Percentiles rank a stretch among this genome's conserved stretches.
Conservation (phyloP, 2,329 filamentous ascomycete genomes). For the Penicillium italicum region DNA sequence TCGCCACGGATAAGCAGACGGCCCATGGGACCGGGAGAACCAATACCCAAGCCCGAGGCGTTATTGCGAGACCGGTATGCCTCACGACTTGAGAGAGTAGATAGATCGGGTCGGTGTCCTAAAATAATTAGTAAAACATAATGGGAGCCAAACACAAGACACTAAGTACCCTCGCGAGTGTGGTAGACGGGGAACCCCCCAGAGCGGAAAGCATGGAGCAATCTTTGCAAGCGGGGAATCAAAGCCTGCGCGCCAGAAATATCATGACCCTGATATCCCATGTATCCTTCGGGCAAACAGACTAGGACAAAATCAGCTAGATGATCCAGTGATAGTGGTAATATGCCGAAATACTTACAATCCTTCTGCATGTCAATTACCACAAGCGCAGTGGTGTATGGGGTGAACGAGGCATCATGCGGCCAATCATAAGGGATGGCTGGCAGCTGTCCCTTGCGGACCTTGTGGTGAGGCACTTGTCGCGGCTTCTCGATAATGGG, state of each 20-base stretch:
- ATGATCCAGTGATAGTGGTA: background rate
- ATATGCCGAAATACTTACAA: slow-evolving; percentile 32
- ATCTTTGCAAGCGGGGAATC: slow-evolving; percentile 40
- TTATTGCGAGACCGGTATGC: slow-evolving; percentile 53
- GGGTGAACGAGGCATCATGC: slow-evolving; percentile 44
- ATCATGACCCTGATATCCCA: slow-evolving; percentile 46
- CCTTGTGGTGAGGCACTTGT: slow-evolving; percentile 41
- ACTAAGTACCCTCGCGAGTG: slow-evolving; percentile 42
- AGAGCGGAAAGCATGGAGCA: slow-evolving; percentile 40
- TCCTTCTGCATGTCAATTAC: slow-evolving; percentile 51
- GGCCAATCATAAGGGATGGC: slow-evolving; percentile 47
- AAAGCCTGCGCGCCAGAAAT: slow-evolving; percentile 39
- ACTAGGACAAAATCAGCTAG: slow-evolving; percentile 29
- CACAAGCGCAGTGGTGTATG: slow-evolving; percentile 46
- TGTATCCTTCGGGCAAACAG: slow-evolving; percentile 44
- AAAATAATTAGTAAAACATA: slow-evolving; percentile 8
- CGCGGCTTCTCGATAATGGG: slow-evolving; percentile 42
- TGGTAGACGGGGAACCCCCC: slow-evolving; percentile 44
- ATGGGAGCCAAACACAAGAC: background rate
- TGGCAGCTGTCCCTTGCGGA: slow-evolving; percentile 44
- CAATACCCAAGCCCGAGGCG: slow-evolving; percentile 50
- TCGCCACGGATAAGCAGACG: slow-evolving; percentile 58
- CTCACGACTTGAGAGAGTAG: slow-evolving; percentile 56
- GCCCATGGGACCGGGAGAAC: slow-evolving; percentile 53
- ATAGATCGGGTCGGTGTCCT: slow-evolving; percentile 53